These are phyloP conservation scores for Yamadazyma pseudoaaseri DNA, from an alignment of 1,139 yeast species.

Conservation along the genomic window DNA sequence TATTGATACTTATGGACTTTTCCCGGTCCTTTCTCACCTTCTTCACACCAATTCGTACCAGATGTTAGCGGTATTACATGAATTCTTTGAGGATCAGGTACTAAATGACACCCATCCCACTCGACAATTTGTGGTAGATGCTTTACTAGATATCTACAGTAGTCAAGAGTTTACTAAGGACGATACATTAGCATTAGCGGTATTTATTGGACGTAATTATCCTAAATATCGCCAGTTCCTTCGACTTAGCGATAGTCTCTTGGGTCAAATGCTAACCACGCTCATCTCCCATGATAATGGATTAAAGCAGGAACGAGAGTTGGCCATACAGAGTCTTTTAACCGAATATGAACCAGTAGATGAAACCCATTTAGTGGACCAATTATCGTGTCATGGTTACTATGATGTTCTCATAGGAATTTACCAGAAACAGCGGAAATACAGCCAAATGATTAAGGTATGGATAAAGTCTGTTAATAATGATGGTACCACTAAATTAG, in stretches of 20 bases:
- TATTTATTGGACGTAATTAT: conserved; percentile 72
- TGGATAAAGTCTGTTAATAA: conserved; percentile 25
- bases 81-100: conserved; percentile 72
- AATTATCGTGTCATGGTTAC: conserved; percentile 53
- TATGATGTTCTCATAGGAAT: conserved; percentile 57
- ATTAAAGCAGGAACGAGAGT: conserved; percentile 60
- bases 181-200: conserved; percentile 49
- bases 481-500: neutral
- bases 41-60: neutral
- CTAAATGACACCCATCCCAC: conserved; percentile 56
- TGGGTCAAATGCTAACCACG: neutral
- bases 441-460: conserved; percentile 45
- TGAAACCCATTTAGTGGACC: conserved; percentile 44
- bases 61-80: conserved; percentile 54
- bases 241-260: conserved; percentile 51
- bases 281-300: neutral
- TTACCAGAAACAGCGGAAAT: conserved; percentile 53
- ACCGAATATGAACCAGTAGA: conserved; percentile 61
- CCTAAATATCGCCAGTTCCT: conserved; percentile 81
- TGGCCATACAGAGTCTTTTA: conserved; percentile 67
- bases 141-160: conserved; percentile 53
- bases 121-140: conserved; percentile 68
- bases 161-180: conserved; percentile 29
- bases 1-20: conserved; percentile 1
- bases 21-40: conserved; percentile 1